Base-by-base conservation (phyloP, 2,329 filamentous ascomycete genomes). In the Rutstroemia sp. region DNA sequence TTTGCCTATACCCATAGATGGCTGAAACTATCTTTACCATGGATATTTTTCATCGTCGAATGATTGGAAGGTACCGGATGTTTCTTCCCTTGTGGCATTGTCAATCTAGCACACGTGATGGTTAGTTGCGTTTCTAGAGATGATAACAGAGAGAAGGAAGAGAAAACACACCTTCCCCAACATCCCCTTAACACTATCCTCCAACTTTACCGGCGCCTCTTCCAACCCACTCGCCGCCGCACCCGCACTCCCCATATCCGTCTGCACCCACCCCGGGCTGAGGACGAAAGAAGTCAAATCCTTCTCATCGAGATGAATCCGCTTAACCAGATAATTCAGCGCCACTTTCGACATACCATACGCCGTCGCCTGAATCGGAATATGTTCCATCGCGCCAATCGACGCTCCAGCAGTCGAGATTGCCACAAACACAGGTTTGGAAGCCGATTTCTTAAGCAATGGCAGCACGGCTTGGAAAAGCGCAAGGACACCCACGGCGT, bases 401-500 rank as follows among this genome's bases (percentile, higher is more conserved):
- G 59, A 61, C 0, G 59, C 63, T 19, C 64, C 19, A 10, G 5
- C 67, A 0, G 60, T 57, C 2, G 69, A 71, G 5, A 73, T 69
- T 45, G 77, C 71, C 1, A 68, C 58, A 10, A 72, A 70, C 38
- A 71, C 75, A 0, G 74, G 71, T n/a, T 66, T 48, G 30, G 14
- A 16, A 0, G 30, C 14, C 0, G 73, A 71, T 16, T 65, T 55
- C 6, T 59, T 21, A 0, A 80, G 62, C 4, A 80, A 63, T 1
- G 70, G 68, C 9, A 68, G 66, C 5, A 69, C 70, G 1, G 75
- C 76, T 61, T 78, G 75, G 65, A 75, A 79, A 1, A 79, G 69
- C 2, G 63, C 49, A 0, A 79, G 58, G 2, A 73, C 65, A 2
- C 73, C 74, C 21, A 72, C 62, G 0, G 75, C 63, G 60, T 81